phyloP scores from a whole-genome alignment of 495 filamentous ascomycete species.

The Penicillium flavigenum region DNA sequence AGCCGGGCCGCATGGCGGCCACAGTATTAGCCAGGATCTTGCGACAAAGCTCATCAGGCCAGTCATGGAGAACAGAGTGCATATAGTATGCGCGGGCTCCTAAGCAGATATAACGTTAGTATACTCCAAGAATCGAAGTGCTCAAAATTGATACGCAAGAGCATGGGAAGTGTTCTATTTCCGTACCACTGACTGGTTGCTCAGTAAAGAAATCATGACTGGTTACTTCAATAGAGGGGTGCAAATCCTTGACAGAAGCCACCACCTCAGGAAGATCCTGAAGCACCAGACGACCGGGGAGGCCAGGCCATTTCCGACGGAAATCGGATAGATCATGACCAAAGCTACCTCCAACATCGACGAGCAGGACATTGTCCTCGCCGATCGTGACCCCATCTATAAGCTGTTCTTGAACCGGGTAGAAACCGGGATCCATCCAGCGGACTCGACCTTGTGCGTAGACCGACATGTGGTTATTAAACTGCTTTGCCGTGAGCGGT shows the following conservation, averaged over 20 bases:
- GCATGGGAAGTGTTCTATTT: not conserved
- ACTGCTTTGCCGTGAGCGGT: slow-evolving; percentile 19
- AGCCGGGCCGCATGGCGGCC: slow-evolving; percentile 40
- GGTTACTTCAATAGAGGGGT: slow-evolving; percentile 34
- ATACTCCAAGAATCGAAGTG: not conserved
- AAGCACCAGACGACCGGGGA: slow-evolving; percentile 51
- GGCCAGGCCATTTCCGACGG: slow-evolving; percentile 43
- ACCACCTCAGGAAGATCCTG: slow-evolving; percentile 49
- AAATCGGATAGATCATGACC: slow-evolving; percentile 54
- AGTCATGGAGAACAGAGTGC: slow-evolving; percentile 47
- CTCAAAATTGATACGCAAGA: not conserved
- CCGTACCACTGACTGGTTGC: slow-evolving; percentile 38
- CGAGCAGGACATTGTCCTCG: slow-evolving; percentile 29
- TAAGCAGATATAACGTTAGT: slow-evolving; percentile 15
- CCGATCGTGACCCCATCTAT: slow-evolving; percentile 17
- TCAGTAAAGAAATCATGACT: slow-evolving; percentile 50
- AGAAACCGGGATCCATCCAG: slow-evolving; percentile 43
- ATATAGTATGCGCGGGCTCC: slow-evolving; percentile 44
- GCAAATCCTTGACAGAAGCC: slow-evolving; percentile 25
- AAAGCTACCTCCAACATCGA: slow-evolving; percentile 57
- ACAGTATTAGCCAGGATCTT: slow-evolving; percentile 37
- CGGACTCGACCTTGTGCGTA: slow-evolving; percentile 35
- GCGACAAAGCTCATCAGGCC: slow-evolving; percentile 39
- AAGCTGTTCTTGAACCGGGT: slow-evolving; percentile 39
- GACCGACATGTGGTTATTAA: slow-evolving; percentile 44